Base-by-base conservation (phyloP, 257 asterid species). In the Thymus mandschuricus region DNA sequence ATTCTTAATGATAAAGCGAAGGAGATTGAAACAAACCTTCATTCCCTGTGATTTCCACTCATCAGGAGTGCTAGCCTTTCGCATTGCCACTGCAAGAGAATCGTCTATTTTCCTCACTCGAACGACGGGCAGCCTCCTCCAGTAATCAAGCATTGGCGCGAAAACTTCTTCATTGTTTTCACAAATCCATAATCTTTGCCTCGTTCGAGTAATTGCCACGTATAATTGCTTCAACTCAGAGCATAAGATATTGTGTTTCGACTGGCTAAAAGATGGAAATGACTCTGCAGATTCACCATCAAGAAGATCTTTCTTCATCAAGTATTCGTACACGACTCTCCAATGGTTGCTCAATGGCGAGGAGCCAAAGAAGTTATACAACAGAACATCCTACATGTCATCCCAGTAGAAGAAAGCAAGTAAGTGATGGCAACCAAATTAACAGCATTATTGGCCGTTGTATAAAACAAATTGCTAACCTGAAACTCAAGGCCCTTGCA, bases 401-500 rank as follows among this genome's bases (percentile, higher is more conserved):
- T 28, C 31, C 69, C 2, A 29, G 6, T 5, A 31, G 34, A 28
- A 49, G 6, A 3, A 29, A 0, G 48, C 21, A 21, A 21, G 21
- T 21, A 21, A 21, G 21, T 21, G 21, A 21, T 21, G 21, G 21
- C 21, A 21, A 21, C 21, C 21, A 21, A 21, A 21, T 21, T 21
- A 21, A 21, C 3, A 54, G 4, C 7, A 7, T 46, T 4, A 5
- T 3, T 46, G 28, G 33, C 12, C 13, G 27, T 27, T 31, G 33
- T 2, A 7, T 3, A 58, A 56, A 31, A 34, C 0, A 15, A n/a
- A 76, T 4, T 15, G 41, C 76, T 48, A 38, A 82, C 96, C 86
- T 90, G 87, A 77, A 87, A 89, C 58, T 87, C 96, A 0, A 89
- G 82, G 52, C 96, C 96, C 73, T 89, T 87, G 88, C 89, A 82